Base-by-base conservation (phyloP, 2,329 filamentous ascomycete genomes). In the Metarhizium anisopliae region DNA sequence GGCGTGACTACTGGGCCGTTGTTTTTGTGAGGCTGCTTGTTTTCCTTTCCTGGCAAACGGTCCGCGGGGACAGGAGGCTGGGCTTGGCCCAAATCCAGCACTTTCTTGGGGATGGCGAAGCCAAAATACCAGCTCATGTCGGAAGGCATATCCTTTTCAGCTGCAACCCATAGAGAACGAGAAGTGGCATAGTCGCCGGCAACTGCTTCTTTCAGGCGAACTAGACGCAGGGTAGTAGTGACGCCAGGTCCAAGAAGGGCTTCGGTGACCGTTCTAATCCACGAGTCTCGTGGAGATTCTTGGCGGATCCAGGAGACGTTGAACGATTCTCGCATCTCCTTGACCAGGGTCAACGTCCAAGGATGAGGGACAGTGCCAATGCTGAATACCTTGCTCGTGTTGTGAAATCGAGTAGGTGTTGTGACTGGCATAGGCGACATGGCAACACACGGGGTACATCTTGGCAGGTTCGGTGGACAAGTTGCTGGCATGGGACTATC, bases 341-440 rank as follows among this genome's bases (percentile, higher is more conserved):
- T 78, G 18, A 97, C 75, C 13, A 84, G 81, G 54, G 85, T 81
- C 47, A 90, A 77, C 1, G 92, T 96, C 75, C 91, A 95, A 0
- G 94, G 94, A 68, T 99, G 94, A 0, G 93, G 93, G 13, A 97
- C 86, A 0, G 85, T 89, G 57, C 87, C 91, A 60, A 99, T 89
- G 2, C 87, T 90, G 74, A 91, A 97, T 16, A 87, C 67, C 1
- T 77, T 77, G 14, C 85, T 85, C 4, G 79, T 80, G 69, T 96
- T 96, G 55, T 80, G 80, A 70, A 90, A 94, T 18, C 79, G 73
- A 3, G 80, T 72, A 2, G 84, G 82, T 0, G 85, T 86, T n/a
- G 78, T 76, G 61, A 95, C 80, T 53, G 80, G 81, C 71, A 90
- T 78, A 0, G 82, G 79, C 36, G 81, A 79, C 29, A 83, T 76